Base-by-base conservation (phyloP, 148 eudicot genomes). In the Rhododendron ferrugineum region DNA sequence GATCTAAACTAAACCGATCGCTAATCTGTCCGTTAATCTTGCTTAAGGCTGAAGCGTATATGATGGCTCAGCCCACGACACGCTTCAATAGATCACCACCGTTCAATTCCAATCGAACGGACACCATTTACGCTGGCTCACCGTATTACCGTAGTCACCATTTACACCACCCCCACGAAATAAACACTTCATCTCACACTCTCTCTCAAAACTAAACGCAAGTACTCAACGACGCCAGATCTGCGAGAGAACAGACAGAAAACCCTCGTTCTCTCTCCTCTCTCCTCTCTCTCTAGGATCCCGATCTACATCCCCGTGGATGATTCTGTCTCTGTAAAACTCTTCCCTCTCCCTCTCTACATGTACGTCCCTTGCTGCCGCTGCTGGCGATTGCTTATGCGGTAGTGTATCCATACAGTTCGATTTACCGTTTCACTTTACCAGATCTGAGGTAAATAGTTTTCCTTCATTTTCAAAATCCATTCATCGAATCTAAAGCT, bases 371-470 rank as follows among this genome's bases (percentile, higher is more conserved):
- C 20, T 70, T 13, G 75, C 40, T 70, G 75, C 40, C 75, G 20
- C 75, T 14, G 40, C 36, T 32, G 75, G 37, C 37, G 75, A 70
- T 70, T 70, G 75, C 75, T 70, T 70, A 32, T 5, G 75, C 75
- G 20, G 37, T 70, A 70, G 75, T 70, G 75, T 32, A 15, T 30
- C 36, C 6, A 68, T 68, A 37, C 37, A 30, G 75, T 70, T 6
- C 75, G 78, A 74, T 74, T 34, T 23, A 3, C 2, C 46, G 26
- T 74, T 18, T 74, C 16, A 0, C 78, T 37, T 74, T 37, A 2
- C 26, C 46, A 74, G 78, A 74, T 74, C 78, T 74, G 78, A 34
- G 78, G 78, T 74, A 74, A 37, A 74, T 37, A 36, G 78, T 74
- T 37, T 66, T 18, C n/a, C 47, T 74, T 74, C 78, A 18, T 37